Evolutionary conservation across 768 basidiomycete genomes (phyloP), one percentile per base, ranked within the genome.

Genomic region (Leccinum uliginosum): DNA sequence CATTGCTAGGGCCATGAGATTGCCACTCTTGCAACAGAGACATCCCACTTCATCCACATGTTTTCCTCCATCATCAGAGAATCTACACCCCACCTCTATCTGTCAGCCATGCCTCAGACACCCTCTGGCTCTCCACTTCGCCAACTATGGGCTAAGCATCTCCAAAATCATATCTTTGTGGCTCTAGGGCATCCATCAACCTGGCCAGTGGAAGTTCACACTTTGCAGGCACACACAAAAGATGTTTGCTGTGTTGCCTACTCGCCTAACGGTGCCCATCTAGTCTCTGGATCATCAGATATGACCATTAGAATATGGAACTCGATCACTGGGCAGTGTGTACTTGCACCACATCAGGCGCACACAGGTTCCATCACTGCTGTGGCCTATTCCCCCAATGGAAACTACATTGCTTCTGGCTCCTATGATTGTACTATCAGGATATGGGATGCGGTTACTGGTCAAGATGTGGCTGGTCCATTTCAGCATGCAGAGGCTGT

Each of bases 61-160:
- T 77, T 76, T 62, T 62, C 58, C 15, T 47, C 56, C 3, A 51
- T 66, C n/a, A 69, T 76, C 23, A 56, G 62, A 40, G 58, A 61
- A 26, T 73, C 73, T 47, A 65, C 69, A 17, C 71, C 74, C 8
- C 75, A 77, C 43, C 68, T 77, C 8, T 77, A 77, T 56, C 15
- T 77, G 6, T 76, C 76, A 29, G 76, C 73, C 19, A 58, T 77
- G 34, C 67, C 74, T 9, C 74, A 73, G 38, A 58, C 66, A 11
- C 74, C 76, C 2, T 55, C 38, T 1, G 57, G 60, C 27, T 71
- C 69, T 26, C 38, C 53, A 9, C 58, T 76, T 3, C 66, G 34
- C 44, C 59, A 35, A 55, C 61, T 46, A 59, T 71, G 32, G 70
- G 68, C 8, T 17, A 40, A 30, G 54, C 62, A 64, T 62, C 59